Percentiles rank a stretch among this genome's conserved stretches.
Conservation (phyloP, 257 asterid genomes). For the Knoxia roxburghii region DNA sequence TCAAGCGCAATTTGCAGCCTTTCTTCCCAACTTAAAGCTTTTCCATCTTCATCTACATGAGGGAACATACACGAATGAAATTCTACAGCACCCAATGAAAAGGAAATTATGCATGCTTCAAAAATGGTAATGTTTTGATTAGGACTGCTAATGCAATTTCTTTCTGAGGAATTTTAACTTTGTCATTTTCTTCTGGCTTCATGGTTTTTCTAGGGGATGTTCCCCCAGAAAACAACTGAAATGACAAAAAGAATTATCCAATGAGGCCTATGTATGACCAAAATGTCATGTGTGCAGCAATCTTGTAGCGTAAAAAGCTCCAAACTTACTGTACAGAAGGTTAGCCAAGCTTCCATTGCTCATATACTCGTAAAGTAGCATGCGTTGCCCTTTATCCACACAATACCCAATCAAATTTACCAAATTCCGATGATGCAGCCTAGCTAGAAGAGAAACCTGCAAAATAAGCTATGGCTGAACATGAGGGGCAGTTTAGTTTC, state of each 20-base stretch:
- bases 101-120: not conserved
- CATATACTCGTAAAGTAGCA: constrained; percentile 91
- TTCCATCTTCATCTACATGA: constrained; percentile 51
- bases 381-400: constrained; percentile 84
- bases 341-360: constrained; percentile 94
- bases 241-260: not conserved
- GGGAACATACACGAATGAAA: constrained; percentile 12
- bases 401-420: constrained; percentile 96
- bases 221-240: not conserved
- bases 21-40: constrained; percentile 77
- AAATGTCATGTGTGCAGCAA: not conserved
- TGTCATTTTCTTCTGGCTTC: not conserved
- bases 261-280: not conserved
- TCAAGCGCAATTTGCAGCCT: constrained; percentile 87
- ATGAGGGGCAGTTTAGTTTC: not conserved
- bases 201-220: not conserved
- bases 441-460: constrained; percentile 91
- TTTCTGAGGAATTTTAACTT: not conserved
- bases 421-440: constrained; percentile 92
- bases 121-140: not conserved
- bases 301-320: not conserved
- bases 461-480: constrained; percentile 10
- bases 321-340: constrained; percentile 70
- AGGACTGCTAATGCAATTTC: not conserved
- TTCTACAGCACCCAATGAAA: constrained; percentile 2